These are phyloP conservation scores for Pyrenopolyporus hunteri DNA, from an alignment of 495 filamentous ascomycete species.

Conservation along the genomic window DNA sequence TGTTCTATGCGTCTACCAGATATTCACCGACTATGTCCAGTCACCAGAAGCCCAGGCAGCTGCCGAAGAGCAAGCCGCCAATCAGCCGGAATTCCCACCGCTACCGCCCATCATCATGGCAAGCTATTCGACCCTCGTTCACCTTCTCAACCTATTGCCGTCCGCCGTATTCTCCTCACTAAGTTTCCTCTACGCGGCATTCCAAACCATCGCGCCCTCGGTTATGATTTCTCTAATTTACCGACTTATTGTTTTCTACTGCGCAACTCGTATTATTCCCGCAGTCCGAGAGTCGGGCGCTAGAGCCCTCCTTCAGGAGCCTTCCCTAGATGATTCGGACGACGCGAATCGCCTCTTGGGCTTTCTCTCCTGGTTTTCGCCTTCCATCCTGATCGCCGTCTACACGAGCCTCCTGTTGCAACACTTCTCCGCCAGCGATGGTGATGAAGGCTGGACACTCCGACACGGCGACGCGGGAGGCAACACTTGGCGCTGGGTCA, in stretches of 20 bases:
- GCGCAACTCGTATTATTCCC: slow-evolving; percentile 94
- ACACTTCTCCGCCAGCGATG: slow-evolving; percentile 77
- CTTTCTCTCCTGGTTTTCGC: slow-evolving; percentile 88
- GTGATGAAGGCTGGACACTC: slow-evolving; percentile 81
- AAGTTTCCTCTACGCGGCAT: slow-evolving; percentile 84
- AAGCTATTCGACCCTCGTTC: slow-evolving; percentile 89
- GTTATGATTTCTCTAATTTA: slow-evolving; percentile 94
- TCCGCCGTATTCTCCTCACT: slow-evolving; percentile 82
- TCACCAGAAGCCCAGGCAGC: slow-evolving; percentile 65
- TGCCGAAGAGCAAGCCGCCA: slow-evolving; percentile 50
- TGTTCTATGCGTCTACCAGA: slow-evolving; percentile 96
- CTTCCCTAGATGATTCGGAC: slow-evolving; percentile 82
- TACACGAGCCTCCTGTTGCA: slow-evolving; percentile 98
- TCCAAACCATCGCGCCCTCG: slow-evolving; percentile 91
- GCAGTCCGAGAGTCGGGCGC: slow-evolving; percentile 87
- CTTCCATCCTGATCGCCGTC: slow-evolving; percentile 88
- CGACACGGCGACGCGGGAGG: slow-evolving; percentile 79
- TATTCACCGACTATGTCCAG: slow-evolving; percentile 96
- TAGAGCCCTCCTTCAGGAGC: slow-evolving; percentile 79
- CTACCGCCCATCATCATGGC: slow-evolving; percentile 97
- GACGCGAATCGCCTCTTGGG: slow-evolving; percentile 78
- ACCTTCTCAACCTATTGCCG: slow-evolving; percentile 82
- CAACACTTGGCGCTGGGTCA: slow-evolving; percentile 92
- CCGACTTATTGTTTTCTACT: slow-evolving; percentile 91
- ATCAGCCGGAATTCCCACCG: slow-evolving; percentile 85